Base-by-base conservation (phyloP, 441 rosid genomes). In the Euphorbia schlechtendalii region DNA sequence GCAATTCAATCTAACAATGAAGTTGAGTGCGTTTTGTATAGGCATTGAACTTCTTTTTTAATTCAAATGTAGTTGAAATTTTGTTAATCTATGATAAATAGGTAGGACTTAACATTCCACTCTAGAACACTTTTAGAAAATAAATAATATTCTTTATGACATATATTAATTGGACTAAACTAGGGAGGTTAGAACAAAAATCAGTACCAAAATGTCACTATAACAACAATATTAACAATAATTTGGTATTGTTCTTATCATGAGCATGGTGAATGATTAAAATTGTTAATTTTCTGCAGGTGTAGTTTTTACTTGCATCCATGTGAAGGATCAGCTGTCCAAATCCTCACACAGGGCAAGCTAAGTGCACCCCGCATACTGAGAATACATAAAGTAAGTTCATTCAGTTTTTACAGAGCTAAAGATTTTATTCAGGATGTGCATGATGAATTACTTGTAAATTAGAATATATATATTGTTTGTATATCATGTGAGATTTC, bases 291-390 rank as follows among this genome's bases (percentile, higher is more conserved):
- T 67, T 74, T 71, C 68, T 74, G 25, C 95, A 95, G 98, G 80
- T 92, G 93, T 81, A 95, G 99, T 81, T 95, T 95, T 85, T 92
- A 82, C 79, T 81, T 95, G 71, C 98, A 88, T 71, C 94, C 97
- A 53, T 90, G 82, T 74, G 98, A 95, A 83, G 98, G 97, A 65
- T 86, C 97, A 56, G 54, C 82, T 66, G 80, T 80, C 66, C 96
- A 86, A 82, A 88, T 90, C 68, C 86, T 86, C 72, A 88, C 98
- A 27, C 96, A 90, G 75, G 99, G 98, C 79, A 95, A 95, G 77
- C 81, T 95, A 56, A 95, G 99, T 80, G 99, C 99, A 49, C 98
- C 98, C 48, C 86, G 98, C 60, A 95, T 95, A 80, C 77, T 95
- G 85, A 87, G 96, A 81, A 86, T 95, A 76, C 97, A 90, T 72